A percentile compares a stretch with the other conserved stretches of the same genome.
phyloP scores from a whole-genome alignment of 192 early-diverging fungal species.

The Coemansia sp. region DNA sequence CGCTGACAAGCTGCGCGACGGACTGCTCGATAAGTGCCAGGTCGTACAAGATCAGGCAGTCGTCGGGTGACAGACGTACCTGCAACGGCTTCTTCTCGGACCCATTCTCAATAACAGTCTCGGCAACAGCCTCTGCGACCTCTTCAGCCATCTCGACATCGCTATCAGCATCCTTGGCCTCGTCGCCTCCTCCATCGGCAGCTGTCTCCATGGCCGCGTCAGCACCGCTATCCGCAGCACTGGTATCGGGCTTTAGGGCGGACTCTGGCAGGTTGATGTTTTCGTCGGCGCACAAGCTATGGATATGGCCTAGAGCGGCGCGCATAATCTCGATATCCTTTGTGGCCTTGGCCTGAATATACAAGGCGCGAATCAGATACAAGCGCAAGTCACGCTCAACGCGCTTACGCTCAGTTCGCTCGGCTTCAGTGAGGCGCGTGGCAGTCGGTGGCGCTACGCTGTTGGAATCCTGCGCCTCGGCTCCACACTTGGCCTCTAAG shows the following conservation, averaged over 20 bases:
- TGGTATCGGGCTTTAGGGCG: constrained; percentile 10
- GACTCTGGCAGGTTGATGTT: constrained; percentile 24
- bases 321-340: constrained; percentile 67
- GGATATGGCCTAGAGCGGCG: constrained; percentile 57
- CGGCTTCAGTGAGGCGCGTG: constrained; percentile 18
- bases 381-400: constrained; percentile 37
- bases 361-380: constrained; percentile 49
- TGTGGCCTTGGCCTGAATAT: constrained; percentile 62
- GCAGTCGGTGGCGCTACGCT: not conserved
- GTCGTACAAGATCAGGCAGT: constrained; percentile 64
- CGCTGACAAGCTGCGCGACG: constrained; percentile 76
- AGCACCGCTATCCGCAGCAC: not conserved
- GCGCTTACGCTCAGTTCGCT: constrained; percentile 21
- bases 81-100: constrained; percentile 3
- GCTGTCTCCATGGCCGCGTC: not conserved
- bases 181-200: not conserved
- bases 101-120: not conserved
- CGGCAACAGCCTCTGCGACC: not conserved
- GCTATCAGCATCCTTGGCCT: constrained; percentile 1
- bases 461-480: not conserved
- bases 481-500: not conserved
- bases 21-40: constrained; percentile 84
- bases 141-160: not conserved
- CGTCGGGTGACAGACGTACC: constrained; percentile 38
- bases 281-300: constrained; percentile 15